These are phyloP conservation scores for Gaultheria prostrata DNA, from an alignment of 148 eudicot species.

Conservation along the genomic window DNA sequence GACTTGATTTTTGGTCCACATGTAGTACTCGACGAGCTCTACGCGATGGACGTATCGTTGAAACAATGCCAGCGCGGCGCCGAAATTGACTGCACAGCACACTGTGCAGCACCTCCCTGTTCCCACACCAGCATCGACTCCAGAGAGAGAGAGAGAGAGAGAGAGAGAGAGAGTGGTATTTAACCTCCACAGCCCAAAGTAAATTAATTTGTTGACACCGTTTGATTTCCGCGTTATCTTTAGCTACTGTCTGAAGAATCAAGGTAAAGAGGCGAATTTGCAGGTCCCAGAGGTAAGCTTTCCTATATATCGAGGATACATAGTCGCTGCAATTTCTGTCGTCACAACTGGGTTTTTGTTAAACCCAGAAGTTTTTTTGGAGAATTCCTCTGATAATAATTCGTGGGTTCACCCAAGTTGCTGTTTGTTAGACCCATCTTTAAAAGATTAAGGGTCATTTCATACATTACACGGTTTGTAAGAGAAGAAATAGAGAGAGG, in stretches of 20 bases:
- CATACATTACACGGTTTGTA: background rate
- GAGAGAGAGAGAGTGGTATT: too few species aligned
- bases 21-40: too few species aligned
- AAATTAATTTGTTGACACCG: background rate
- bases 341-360: background rate
- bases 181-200: too few species aligned
- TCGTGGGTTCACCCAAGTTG: background rate
- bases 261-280: background rate
- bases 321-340: background rate
- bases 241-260: background rate
- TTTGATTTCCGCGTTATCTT: background rate
- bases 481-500: background rate
- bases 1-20: too few species aligned
- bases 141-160: background rate
- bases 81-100: too few species aligned
- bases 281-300: slow-evolving; percentile 5
- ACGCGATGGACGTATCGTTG: too few species aligned
- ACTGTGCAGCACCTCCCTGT: too few species aligned
- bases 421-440: background rate
- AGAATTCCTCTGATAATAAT: background rate
- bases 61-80: too few species aligned
- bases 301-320: background rate
- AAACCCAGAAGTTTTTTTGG: background rate
- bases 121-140: background rate
- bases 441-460: background rate